phyloP scores from a whole-genome alignment of 73 alveolate genomes.

The Effrenium voratum region DNA sequence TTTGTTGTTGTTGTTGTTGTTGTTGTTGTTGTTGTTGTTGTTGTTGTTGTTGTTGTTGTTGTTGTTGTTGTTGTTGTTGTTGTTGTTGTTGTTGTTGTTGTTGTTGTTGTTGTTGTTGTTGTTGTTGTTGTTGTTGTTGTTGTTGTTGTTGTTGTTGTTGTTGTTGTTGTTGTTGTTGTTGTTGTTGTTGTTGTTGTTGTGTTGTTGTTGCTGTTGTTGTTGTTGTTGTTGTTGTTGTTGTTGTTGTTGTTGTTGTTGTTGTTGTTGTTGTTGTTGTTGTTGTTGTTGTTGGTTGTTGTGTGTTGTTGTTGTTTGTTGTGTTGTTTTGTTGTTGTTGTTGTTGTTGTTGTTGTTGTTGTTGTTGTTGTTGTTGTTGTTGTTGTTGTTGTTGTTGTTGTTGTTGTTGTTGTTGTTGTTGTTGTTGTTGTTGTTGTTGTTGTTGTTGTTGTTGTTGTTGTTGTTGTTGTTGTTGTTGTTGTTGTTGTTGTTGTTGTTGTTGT shows the following conservation, averaged over 20 bases:
- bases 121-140: not conserved
- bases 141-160: not conserved
- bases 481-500: no score
- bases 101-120: not conserved
- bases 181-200: not conserved
- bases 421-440: no score
- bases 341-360: not conserved
- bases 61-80: not conserved
- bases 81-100: not conserved
- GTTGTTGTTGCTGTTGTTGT: not conserved
- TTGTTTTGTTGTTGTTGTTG: not conserved
- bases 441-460: no score
- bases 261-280: not conserved
- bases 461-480: no score
- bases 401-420: not conserved
- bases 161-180: not conserved
- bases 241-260: not conserved
- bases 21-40: not conserved
- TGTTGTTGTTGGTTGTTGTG: not conserved
- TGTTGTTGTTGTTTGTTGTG: not conserved
- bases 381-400: not conserved
- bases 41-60: not conserved
- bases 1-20: no score
- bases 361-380: not conserved
- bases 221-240: not conserved